A percentile compares a stretch with the other conserved stretches of the same genome.
Evolutionary conservation across 169 alveolate genomes (phyloP).

Genomic region (Eimeria maxima): DNA sequence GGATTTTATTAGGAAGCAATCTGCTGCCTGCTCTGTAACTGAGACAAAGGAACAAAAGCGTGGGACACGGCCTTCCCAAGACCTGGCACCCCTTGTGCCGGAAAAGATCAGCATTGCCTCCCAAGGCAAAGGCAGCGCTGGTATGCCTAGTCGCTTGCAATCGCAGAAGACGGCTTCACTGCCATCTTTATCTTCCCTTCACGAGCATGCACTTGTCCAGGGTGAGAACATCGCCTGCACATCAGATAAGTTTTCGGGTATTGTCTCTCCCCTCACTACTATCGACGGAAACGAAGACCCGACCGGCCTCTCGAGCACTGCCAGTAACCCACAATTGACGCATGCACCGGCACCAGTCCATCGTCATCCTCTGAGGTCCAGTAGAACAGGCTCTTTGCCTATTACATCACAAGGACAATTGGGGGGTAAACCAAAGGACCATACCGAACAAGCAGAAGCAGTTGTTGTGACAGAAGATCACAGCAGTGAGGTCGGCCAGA

Average conservation of each 20-base stretch:
- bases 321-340: neutral
- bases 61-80: constrained; percentile 14
- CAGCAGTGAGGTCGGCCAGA: neutral
- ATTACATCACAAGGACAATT: neutral
- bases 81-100: constrained; percentile 27
- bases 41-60: constrained; percentile 8
- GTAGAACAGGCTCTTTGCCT: neutral
- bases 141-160: neutral
- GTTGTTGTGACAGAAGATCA: neutral
- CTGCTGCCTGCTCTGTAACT: neutral
- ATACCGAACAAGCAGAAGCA: neutral
- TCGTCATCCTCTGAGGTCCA: neutral
- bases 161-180: neutral
- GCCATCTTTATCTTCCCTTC: neutral
- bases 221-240: neutral
- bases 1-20: neutral
- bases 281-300: neutral
- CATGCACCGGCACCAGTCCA: neutral
- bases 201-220: neutral
- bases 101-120: neutral
- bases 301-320: neutral
- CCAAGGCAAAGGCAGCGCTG: neutral
- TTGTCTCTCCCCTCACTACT: neutral
- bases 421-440: neutral
- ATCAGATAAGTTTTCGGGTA: neutral